phyloP scores from a whole-genome alignment of 1,139 yeast genomes.

The Chernovozyma aurita region DNA sequence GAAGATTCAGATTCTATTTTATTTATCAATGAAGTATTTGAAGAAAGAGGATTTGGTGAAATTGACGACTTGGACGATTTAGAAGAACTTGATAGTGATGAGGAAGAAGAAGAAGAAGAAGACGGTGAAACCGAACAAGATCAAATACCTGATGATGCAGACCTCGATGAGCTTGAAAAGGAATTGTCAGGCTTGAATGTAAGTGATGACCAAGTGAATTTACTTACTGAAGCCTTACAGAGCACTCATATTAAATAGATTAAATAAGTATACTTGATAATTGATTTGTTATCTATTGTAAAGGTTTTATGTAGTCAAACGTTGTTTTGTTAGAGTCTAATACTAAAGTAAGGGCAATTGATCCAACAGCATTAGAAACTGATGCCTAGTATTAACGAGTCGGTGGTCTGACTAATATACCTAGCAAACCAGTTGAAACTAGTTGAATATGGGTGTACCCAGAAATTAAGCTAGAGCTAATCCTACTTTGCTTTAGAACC shows the following conservation, averaged over 20 bases:
- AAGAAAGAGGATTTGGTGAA: slow-evolving; percentile 72
- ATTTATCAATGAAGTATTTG: slow-evolving; percentile 49
- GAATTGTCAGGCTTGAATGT: slow-evolving; percentile 39
- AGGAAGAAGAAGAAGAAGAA: slow-evolving; percentile 70
- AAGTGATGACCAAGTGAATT: slow-evolving; percentile 46
- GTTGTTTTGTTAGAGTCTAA: no score
- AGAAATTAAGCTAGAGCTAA: no score
- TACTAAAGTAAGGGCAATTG: no score
- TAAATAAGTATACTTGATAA: no score
- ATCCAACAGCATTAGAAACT: no score
- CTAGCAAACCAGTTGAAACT: no score
- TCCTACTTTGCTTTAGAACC: no score
- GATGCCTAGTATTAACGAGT: no score
- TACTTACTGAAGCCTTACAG: slow-evolving; percentile 55
- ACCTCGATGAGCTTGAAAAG: slow-evolving; percentile 56
- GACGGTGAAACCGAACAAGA: slow-evolving; percentile 56
- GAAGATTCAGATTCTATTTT: slow-evolving; percentile 38
- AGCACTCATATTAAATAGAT: slow-evolving; percentile 41
- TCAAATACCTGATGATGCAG: slow-evolving; percentile 45
- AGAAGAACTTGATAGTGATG: slow-evolving; percentile 86
- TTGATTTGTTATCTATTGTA: no score
- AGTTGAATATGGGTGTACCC: no score
- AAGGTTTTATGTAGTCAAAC: no score
- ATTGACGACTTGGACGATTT: slow-evolving; percentile 90
- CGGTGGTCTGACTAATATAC: no score